Percentiles rank a stretch among this genome's conserved stretches.
Evolutionary conservation across 768 basidiomycete species (phyloP).

Genomic region (Tephrocybe sp.): DNA sequence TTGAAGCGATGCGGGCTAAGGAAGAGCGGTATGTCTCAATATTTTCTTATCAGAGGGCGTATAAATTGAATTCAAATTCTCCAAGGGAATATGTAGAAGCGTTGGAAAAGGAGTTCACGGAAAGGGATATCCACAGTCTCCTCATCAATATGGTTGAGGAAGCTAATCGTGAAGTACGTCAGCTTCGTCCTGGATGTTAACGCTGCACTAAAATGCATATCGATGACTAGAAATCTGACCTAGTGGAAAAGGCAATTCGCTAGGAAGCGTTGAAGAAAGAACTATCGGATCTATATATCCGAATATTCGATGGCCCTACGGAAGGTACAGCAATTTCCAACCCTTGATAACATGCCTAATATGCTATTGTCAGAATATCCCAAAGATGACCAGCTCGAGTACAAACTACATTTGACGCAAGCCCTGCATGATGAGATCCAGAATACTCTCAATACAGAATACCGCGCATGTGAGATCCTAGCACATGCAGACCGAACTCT

Average conservation of each 20-base stretch:
- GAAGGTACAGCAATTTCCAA: constrained; percentile 26
- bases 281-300: constrained; percentile 36
- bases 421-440: constrained; percentile 35
- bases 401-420: constrained; percentile 32
- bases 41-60: no score
- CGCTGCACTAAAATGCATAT: background rate
- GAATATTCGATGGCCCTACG: constrained; percentile 44
- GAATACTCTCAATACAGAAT: constrained; percentile 34
- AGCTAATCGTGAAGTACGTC: constrained; percentile 33
- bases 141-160: constrained; percentile 33
- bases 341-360: background rate
- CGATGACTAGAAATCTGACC: constrained; percentile 33
- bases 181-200: background rate
- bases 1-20: constrained; percentile 39
- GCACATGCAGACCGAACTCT: constrained; percentile 35
- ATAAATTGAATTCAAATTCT: background rate
- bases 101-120: constrained; percentile 39
- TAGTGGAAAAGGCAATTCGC: constrained; percentile 28
- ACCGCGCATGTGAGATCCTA: constrained; percentile 38
- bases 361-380: constrained; percentile 34
- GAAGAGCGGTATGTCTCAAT: constrained; percentile 39
- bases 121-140: constrained; percentile 32
- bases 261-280: constrained; percentile 35
- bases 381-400: constrained; percentile 44
- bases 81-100: constrained; percentile 47